These are phyloP conservation scores for Cryptococcus sp. DNA, from an alignment of 1,284 basidiomycete species.

Conservation along the genomic window DNA sequence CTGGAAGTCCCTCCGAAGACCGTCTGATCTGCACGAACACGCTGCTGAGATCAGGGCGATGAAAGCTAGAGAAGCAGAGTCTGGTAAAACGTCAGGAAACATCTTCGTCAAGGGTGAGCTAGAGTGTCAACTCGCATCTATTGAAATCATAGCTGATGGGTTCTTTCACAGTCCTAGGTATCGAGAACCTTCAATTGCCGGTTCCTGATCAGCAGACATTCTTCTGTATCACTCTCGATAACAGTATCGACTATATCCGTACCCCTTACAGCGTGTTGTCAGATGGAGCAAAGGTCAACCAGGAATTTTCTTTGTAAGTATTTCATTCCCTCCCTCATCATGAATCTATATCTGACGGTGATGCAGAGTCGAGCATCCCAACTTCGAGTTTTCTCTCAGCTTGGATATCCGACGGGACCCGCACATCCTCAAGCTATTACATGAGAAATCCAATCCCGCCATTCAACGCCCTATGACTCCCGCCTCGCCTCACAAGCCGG, in stretches of 20 bases:
- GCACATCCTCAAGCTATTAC: constrained; percentile 67
- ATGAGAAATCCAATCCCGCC: constrained; percentile 57
- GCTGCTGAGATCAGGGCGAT: constrained; percentile 82
- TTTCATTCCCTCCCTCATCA: too few species aligned
- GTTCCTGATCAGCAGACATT: constrained; percentile 71
- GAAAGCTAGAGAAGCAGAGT: constrained; percentile 66
- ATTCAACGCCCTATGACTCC: constrained; percentile 58
- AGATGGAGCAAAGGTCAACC: constrained; percentile 71
- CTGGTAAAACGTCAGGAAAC: constrained; percentile 80
- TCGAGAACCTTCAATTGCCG: constrained; percentile 71
- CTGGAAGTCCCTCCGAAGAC: constrained; percentile 82
- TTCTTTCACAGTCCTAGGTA: constrained; percentile 65
- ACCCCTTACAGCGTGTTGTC: constrained; percentile 75
- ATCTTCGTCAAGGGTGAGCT: constrained; percentile 84
- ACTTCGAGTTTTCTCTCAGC: constrained; percentile 85
- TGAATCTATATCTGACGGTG: background rate
- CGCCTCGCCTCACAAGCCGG: constrained; percentile 41
- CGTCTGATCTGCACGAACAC: constrained; percentile 96
- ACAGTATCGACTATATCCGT: constrained; percentile 93
- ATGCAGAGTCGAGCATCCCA: constrained; percentile 59
- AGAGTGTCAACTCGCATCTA: too few species aligned
- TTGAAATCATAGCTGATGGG: constrained; percentile 6
- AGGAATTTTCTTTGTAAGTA: constrained; percentile 89
- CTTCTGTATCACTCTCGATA: constrained; percentile 89
- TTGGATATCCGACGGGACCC: constrained; percentile 79